Percentiles rank a stretch among this genome's conserved stretches.
Evolutionary conservation across 164 flowering plant species (phyloP).

Genomic region (Stephania yunnanensis): DNA sequence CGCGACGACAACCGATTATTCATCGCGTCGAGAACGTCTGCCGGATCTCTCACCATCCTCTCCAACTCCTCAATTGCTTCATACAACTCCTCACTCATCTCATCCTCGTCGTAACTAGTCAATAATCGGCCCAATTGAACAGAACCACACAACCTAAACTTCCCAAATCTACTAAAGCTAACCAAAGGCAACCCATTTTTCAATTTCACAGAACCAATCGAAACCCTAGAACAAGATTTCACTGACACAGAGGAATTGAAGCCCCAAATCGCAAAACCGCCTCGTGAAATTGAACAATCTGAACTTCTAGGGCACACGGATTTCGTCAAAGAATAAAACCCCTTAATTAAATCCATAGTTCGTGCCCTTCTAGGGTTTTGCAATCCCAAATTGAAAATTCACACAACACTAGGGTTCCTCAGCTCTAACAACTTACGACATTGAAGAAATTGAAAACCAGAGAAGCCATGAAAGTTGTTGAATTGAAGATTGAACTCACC

Average conservation of each 20-base stretch:
- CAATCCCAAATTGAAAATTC: not conserved
- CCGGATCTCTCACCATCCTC: constrained; percentile 79
- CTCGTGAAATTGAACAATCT: constrained; percentile 7
- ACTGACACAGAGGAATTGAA: not conserved
- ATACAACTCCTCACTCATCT: constrained; percentile 68
- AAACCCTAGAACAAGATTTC: constrained; percentile 18
- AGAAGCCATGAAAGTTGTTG: not conserved
- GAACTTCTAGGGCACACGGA: not conserved
- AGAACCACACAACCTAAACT: constrained; percentile 36
- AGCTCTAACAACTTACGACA: not conserved
- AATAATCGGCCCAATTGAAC: constrained; percentile 48
- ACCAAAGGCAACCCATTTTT: constrained; percentile 17
- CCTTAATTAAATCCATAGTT: not conserved
- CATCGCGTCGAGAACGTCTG: constrained; percentile 82
- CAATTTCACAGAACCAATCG: constrained; percentile 5
- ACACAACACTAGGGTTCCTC: not conserved
- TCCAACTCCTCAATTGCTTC: constrained; percentile 91
- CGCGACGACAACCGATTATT: constrained; percentile 59
- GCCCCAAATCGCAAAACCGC: not conserved
- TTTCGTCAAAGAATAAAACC: constrained; percentile 5
- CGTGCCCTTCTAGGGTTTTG: not conserved
- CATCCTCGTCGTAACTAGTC: constrained; percentile 58
- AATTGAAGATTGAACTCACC: not conserved
- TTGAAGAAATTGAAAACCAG: not conserved
- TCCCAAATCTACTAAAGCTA: constrained; percentile 25